Evolutionary conservation across 129 eudicot genomes (phyloP), one percentile per base, ranked within the genome.

Genomic region (Mikania micrantha): DNA sequence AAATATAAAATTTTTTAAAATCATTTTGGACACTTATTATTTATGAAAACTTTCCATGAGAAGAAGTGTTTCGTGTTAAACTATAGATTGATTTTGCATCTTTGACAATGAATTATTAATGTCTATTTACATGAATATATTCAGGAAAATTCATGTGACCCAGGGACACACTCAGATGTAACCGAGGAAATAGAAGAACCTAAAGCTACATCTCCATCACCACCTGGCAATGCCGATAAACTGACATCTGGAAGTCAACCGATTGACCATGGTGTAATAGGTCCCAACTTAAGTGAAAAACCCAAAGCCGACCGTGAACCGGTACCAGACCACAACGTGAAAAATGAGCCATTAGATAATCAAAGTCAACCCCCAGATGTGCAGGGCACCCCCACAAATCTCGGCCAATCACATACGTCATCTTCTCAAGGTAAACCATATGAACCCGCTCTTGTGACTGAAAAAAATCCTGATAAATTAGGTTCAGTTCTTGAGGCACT

Each of bases 401-500:
- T 20, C 60, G 24, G 45, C 17, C 58, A 25, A 27, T 45, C 61
- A 11, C 69, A 79, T 6, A 65, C 70, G 12, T 69, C 77, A 13
- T 64, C 74, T 60, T 70, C 74, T 54, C 68, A 44, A 58, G 66
- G 52, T 49, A 83, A 65, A 15, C n/a, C 74, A 36, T 45, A 60
- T 53, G 80, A 76, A 38, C 75, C 77, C 71, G 76, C 77, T 34
- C 54, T 77, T 69, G 71, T 76, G 48, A 65, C 88, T 40, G 76
- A 25, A 12, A 83, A 74, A 71, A 40, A 68, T 41, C 60, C 87
- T 1, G 61, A 70, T 27, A 31, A 70, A 53, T 64, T 88, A 25
- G 92, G 83, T 61, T 74, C 93, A 22, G 90, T 88, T 49, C 85
- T 93, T 4, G 96, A 81, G 63, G 95, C 89, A 71, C 96, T 93